Base-by-base conservation (phyloP, 1,284 basidiomycete genomes). In the Ganoderma lingzhi region DNA sequence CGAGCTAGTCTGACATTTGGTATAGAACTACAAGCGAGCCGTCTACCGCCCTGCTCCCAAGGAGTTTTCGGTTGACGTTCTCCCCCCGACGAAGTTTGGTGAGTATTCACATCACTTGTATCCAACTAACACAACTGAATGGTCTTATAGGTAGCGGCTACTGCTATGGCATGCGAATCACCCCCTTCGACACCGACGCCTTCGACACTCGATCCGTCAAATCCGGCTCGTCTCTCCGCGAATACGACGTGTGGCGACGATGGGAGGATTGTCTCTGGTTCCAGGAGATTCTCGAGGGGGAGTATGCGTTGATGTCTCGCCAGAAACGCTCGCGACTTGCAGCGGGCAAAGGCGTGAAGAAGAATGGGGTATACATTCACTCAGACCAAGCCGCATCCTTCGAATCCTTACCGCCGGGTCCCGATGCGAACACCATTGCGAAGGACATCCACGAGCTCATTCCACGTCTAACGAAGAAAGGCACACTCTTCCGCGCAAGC, bases 351-450 rank as follows among this genome's bases (percentile, higher is more conserved):
- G 92, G 92, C 17, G 85, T 93, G 66, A 92, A 91, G 84, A 90
- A 90, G 76, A 86, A 92, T 67, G 91, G 89, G 0, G 78, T 93
- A 41, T 94, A 93, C 77, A 83, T 88, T 64, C 87, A 90, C 60
- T 80, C 82, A 35, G 90, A 93, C 74, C 83, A 85, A 65, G 93
- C 93, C 1, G 88, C 93, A 1, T 94, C 93, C 14, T 94, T 90
- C 83, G 93, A 94, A 66, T 93, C 92, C 0, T 84, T 94, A n/a
- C 93, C 93, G 15, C 90, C 91, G n/a, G 93, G 93, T 15, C 93
- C 93, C 19, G 86, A 92, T 74, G 92, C 91, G 3, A 87, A 86
- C 56, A 88, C 88, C 32, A 86, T 94, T 48, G 88, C 88, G 15
- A 86, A 84, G 64, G 86, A 92, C 71, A 84, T 94, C 61, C 91